Evolutionary conservation across 2,329 filamentous ascomycete species (phyloP).

Genomic region (Drechslerella coelobrocha): DNA sequence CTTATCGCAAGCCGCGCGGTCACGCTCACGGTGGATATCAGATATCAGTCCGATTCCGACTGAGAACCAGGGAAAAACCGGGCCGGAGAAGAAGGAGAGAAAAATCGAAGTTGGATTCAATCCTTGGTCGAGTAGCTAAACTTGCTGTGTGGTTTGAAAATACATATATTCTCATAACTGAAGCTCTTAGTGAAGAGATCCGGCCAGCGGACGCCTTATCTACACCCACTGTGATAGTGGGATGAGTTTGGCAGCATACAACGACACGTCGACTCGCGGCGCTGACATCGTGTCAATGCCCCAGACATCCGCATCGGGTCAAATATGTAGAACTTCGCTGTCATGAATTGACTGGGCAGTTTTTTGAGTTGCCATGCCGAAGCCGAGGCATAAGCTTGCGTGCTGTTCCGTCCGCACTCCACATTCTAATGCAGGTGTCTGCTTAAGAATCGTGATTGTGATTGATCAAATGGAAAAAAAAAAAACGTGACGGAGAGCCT

Average conservation of each 20-base stretch:
- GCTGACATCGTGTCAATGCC: slow-evolving; percentile 22
- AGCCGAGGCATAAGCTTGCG: neutral
- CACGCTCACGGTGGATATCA: too few relatives aligned
- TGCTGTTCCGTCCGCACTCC: neutral
- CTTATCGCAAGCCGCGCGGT: too few relatives aligned
- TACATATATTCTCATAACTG: too few relatives aligned
- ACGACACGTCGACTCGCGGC: slow-evolving; percentile 43
- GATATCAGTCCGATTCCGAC: too few relatives aligned
- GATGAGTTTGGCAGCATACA: slow-evolving; percentile 2
- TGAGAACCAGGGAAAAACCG: too few relatives aligned
- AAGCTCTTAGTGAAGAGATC: slow-evolving; percentile 5
- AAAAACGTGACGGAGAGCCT: neutral
- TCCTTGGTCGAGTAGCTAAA: too few relatives aligned
- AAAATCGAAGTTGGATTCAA: too few relatives aligned
- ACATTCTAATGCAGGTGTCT: neutral
- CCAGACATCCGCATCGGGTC: slow-evolving; percentile 19
- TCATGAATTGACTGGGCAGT: slow-evolving; percentile 47
- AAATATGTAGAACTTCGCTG: slow-evolving; percentile 41
- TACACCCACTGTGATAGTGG: slow-evolving; percentile 7
- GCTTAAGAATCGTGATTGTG: too few relatives aligned
- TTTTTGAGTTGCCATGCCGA: neutral
- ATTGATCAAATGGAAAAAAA: neutral
- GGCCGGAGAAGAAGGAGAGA: too few relatives aligned
- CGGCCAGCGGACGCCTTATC: slow-evolving; percentile 33
- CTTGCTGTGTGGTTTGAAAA: too few relatives aligned